Base-by-base conservation (phyloP, 352 stramenopile genomes). In the Phytophthora pluvialis region DNA sequence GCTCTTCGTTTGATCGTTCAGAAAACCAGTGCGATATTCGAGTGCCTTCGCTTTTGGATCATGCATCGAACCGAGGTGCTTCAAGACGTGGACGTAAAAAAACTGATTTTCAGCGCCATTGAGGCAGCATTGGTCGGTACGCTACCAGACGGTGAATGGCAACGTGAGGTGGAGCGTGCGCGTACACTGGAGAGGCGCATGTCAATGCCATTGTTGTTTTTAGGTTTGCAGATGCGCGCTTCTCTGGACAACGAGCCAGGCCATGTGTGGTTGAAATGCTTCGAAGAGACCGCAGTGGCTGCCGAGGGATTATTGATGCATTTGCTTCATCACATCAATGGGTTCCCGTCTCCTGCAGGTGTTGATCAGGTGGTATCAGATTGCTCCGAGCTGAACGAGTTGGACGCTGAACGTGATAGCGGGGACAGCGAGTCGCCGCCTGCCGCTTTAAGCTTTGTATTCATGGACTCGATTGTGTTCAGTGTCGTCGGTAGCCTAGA, bases 401-500 rank as follows among this genome's bases (percentile, higher is more conserved):
- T 62, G 11, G 78, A 90, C 32, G 60, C 67, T 42, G 38, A 60
- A 2, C 51, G 63, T 28, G 63, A 70, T 11, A 63, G 44, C 32
- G 64, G 58, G 0, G 78, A 80, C 35, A 70, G 83, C 42, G 60
- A 75, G 11, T 60, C 50, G 3, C 60, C 54, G 6, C 70, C 75
- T 25, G 67, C 71, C 0, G 76, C 79, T 2, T 64, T 94, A n/a
- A 93, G 84, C 51, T 96, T 96, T 70, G 85, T 96, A 29, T 94
- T 93, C 46, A 94, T 96, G 86, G 83, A 94, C 52, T 91, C 86
- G 25, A 91, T 96, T 52, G 79, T 96, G 10, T 86, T 96, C 33
- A 94, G 78, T 9, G 84, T 96, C 26, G 78, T 96, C 5, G 88
- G 88, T 11, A 94, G 86, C 40, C 54, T 94, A 9, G 87, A 94